Conservation (phyloP, 1,284 basidiomycete species). For the Volvariella surrecta region DNA sequence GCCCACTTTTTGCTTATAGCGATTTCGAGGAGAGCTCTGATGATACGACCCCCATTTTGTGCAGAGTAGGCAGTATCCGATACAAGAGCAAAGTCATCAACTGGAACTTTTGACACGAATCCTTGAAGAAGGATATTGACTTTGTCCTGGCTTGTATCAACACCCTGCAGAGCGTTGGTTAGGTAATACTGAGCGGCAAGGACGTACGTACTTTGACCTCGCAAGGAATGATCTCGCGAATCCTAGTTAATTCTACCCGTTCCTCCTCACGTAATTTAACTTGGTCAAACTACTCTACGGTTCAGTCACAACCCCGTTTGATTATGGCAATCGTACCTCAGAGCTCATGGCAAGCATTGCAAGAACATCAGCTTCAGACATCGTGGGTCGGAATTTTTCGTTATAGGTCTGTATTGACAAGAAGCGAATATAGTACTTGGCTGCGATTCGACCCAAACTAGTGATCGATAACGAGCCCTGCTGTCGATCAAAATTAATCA, state of each 20-base stretch:
- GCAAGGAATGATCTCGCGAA: slow-evolving; percentile 72
- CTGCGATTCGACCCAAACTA: slow-evolving; percentile 90
- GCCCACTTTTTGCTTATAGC: slow-evolving; percentile 92
- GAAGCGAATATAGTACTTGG: slow-evolving; percentile 92
- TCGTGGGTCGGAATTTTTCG: slow-evolving; percentile 68
- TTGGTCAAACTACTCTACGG: slow-evolving; percentile 75
- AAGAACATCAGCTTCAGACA: slow-evolving; percentile 94
- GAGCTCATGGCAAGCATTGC: slow-evolving; percentile 84
- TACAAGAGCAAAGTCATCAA: slow-evolving; percentile 96
- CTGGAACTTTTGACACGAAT: slow-evolving; percentile 71
- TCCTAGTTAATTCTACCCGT: slow-evolving; percentile 69
- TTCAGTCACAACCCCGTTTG: slow-evolving; percentile 1
- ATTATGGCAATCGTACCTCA: slow-evolving; percentile 47
- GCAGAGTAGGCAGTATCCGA: slow-evolving; percentile 93
- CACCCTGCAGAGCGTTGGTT: slow-evolving; percentile 38
- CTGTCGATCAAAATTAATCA: slow-evolving; percentile 74
- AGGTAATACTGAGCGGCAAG: neutral
- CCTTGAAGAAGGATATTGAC: slow-evolving; percentile 95
- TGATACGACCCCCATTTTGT: slow-evolving; percentile 92
- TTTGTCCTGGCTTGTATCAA: slow-evolving; percentile 76
- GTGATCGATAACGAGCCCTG: slow-evolving; percentile 67
- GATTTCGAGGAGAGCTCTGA: slow-evolving; percentile 91
- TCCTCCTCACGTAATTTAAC: slow-evolving; percentile 92
- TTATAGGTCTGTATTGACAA: slow-evolving; percentile 90
- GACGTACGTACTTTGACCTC: slow-evolving; percentile 53